Conservation (phyloP, 2,329 filamentous ascomycete species). For the Alternaria brassicae region DNA sequence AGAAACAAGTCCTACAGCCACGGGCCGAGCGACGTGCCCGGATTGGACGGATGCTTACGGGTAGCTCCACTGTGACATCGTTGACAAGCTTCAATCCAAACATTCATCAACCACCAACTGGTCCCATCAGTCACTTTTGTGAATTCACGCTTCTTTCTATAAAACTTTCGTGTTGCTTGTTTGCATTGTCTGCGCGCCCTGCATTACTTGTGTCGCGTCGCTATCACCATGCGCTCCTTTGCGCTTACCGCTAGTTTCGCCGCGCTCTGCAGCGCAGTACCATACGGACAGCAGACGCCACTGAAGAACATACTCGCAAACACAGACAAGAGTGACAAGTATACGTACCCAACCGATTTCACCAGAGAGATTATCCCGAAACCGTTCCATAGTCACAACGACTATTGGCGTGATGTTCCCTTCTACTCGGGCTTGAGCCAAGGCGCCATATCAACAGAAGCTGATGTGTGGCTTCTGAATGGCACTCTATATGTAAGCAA, state of each 20-base stretch:
- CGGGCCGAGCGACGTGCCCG: conserved; percentile 14
- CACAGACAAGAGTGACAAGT: conserved; percentile 60
- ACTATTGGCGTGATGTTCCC: conserved; percentile 62
- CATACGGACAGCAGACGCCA: conserved; percentile 51
- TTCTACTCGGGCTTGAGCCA: conserved; percentile 62
- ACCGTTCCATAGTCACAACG: conserved; percentile 65
- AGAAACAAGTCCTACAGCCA: conserved; percentile 9
- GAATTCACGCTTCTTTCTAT: neutral
- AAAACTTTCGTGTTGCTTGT: neutral
- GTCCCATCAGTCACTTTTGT: conserved; percentile 7
- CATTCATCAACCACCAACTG: conserved; percentile 15
- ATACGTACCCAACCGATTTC: conserved; percentile 67
- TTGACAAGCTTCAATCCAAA: conserved; percentile 19
- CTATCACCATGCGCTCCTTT: conserved; percentile 30
- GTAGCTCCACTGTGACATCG: conserved; percentile 32
- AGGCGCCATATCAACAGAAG: conserved; percentile 65
- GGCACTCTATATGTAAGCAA: conserved; percentile 60
- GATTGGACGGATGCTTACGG: conserved; percentile 30
- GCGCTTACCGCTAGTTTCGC: conserved; percentile 25
- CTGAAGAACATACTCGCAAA: conserved; percentile 64
- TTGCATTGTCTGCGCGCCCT: neutral
- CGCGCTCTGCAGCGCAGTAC: conserved; percentile 31
- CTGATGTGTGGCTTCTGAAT: conserved; percentile 67
- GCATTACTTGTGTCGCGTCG: neutral
- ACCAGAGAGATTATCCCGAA: conserved; percentile 67